Base-by-base conservation (phyloP, 176 grass and related monocot species). In the Tuctoria greenei region DNA sequence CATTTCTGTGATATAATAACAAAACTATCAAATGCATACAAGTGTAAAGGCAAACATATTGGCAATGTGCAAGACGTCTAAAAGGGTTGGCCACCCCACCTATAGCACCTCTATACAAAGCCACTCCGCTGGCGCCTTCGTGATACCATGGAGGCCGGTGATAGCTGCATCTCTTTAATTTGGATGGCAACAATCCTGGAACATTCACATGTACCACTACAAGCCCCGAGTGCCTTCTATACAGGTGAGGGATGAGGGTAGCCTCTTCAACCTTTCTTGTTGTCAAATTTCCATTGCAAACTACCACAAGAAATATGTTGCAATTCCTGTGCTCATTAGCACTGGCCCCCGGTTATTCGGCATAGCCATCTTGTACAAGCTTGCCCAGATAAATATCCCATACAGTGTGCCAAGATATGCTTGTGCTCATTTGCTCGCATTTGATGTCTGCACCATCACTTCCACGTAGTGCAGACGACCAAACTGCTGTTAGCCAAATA, bases 61-160 rank as follows among this genome's bases (percentile, higher is more conserved):
- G 81, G 63, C 46, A 58, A 69, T 74, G 76, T 72, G 82, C 82
- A 41, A 75, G 27, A 74, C 73, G 81, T 83, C 38, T 24, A 15
- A 88, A 82, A 79, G 68, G 88, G 71, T 56, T 66, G 75, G 60
- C 70, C 81, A 80, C 81, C 81, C 75, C 68, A 83, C 66, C 69
- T 82, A 87, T 73, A 87, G 41, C 76, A 88, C 82, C 82, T 85
- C 77, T 94, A 85, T 91, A 88, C 88, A 91, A 63, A 66, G 75
- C 73, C 68, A 88, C 62, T 84, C 70, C 36, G 24, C 65, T 49
- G 70, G 76, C 71, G 9, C 75, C 71, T 69, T 88, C 49, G 50
- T 84, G 86, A 61, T 84, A 88, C 81, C 71, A 84, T 81, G 86
- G 24, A 66, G 64, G 40, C 77, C 70, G 58, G 64, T 59, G 25